A percentile compares a stretch with the other conserved stretches of the same genome.
These are phyloP conservation scores for Rhizopus microsporus DNA, from an alignment of 371 early-diverging fungal genomes.

Conservation along the genomic window DNA sequence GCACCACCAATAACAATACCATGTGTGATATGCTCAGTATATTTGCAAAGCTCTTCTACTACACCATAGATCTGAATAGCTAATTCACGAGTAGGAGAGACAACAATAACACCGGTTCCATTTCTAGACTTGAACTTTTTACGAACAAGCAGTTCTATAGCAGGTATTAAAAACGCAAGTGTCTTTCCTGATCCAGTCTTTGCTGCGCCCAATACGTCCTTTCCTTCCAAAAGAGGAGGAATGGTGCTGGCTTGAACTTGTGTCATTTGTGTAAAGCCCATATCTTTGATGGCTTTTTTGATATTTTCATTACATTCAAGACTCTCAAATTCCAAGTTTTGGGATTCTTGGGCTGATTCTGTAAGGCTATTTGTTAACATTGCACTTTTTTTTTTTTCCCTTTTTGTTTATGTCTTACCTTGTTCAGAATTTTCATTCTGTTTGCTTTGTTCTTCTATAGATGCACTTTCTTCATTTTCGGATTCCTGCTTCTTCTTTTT, in stretches of 20 bases:
- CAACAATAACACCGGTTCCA: slow-evolving; percentile 95
- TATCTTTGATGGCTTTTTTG: slow-evolving; percentile 84
- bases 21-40: slow-evolving; percentile 81
- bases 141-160: slow-evolving; percentile 85
- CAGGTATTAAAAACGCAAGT: slow-evolving; percentile 96
- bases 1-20: slow-evolving; percentile 98
- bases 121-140: slow-evolving; percentile 94
- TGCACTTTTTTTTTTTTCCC: slow-evolving; percentile 24
- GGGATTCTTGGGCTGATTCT: slow-evolving; percentile 10
- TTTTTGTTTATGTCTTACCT: slow-evolving; percentile 30
- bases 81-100: slow-evolving; percentile 99
- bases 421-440: slow-evolving; percentile 23
- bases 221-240: slow-evolving; percentile 92
- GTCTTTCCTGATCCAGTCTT: slow-evolving; percentile 99
- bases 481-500: slow-evolving; percentile 35
- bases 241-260: slow-evolving; percentile 97
- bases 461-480: slow-evolving; percentile 21
- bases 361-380: slow-evolving; percentile 15
- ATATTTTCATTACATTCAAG: slow-evolving; percentile 71
- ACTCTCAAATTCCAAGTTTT: slow-evolving; percentile 54
- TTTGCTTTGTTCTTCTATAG: slow-evolving; percentile 11
- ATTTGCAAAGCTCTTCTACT: slow-evolving; percentile 89
- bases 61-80: slow-evolving; percentile 99
- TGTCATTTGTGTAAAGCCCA: slow-evolving; percentile 96
- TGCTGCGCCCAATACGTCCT: slow-evolving; percentile 98